Percentiles rank a stretch among this genome's conserved stretches.
These are phyloP conservation scores for Blastobotrys serpentis DNA, from an alignment of 1,139 yeast genomes.

Conservation along the genomic window DNA sequence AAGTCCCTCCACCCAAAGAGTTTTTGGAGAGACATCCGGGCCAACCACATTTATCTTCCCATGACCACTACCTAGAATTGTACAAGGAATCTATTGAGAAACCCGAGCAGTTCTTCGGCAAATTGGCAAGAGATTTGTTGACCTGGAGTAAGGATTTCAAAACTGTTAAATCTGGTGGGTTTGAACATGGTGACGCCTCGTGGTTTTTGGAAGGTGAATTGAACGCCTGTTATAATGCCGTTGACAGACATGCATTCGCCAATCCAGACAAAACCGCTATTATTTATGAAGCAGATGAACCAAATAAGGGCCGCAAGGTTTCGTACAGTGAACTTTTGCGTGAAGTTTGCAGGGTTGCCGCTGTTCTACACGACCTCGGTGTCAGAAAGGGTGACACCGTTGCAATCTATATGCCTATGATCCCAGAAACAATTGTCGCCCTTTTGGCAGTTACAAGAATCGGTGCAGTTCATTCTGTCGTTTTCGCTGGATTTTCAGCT, in stretches of 20 bases:
- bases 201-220: constrained; percentile 95
- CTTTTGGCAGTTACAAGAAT: constrained; percentile 92
- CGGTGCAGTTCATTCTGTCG: constrained; percentile 95
- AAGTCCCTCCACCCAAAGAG: constrained; percentile 37
- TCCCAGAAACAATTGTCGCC: constrained; percentile 90
- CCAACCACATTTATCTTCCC: constrained; percentile 41
- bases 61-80: constrained; percentile 72
- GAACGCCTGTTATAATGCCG: constrained; percentile 93
- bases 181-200: constrained; percentile 76
- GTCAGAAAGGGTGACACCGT: constrained; percentile 92
- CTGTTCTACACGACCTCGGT: constrained; percentile 82
- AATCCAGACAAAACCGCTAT: constrained; percentile 84
- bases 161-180: constrained; percentile 65
- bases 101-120: constrained; percentile 84
- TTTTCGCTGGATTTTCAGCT: constrained; percentile 95
- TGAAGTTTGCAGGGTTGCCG: constrained; percentile 87
- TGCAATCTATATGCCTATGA: constrained; percentile 96
- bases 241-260: constrained; percentile 88
- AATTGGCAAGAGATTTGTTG: constrained; percentile 72
- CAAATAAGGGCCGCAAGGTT: constrained; percentile 62
- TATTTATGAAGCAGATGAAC: constrained; percentile 94
- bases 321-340: constrained; percentile 85
- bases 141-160: constrained; percentile 83
- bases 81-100: constrained; percentile 75
- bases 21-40: constrained; percentile 36